These are phyloP conservation scores for Fomitopsis schrenkii DNA, from an alignment of 1,284 basidiomycete species.

Conservation along the genomic window DNA sequence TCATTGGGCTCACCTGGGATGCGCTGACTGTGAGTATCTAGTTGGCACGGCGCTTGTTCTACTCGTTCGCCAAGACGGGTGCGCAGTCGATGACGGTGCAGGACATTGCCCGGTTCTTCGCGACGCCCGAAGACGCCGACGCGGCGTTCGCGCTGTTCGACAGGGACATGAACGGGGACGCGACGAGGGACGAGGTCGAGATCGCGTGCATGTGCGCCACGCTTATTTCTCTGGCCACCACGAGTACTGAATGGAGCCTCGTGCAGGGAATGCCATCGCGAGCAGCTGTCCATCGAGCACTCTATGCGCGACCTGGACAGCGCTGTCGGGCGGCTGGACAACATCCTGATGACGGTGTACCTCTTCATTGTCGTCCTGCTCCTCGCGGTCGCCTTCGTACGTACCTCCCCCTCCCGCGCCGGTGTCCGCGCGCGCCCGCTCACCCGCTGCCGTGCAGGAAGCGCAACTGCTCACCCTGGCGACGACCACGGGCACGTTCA, in stretches of 20 bases:
- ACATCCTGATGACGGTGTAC: slow-evolving; percentile 68
- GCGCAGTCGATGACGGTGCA: slow-evolving; percentile 57
- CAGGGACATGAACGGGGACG: slow-evolving; percentile 80
- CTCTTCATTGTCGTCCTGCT: slow-evolving; percentile 69
- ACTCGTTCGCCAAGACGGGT: slow-evolving; percentile 75
- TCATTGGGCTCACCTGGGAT: too few species aligned
- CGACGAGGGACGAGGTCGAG: slow-evolving; percentile 72
- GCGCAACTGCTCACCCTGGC: slow-evolving; percentile 69
- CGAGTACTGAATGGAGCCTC: not conserved
- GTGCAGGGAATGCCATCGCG: slow-evolving; percentile 74
- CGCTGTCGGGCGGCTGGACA: slow-evolving; percentile 78
- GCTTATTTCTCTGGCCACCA: not conserved
- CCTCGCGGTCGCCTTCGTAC: slow-evolving; percentile 67
- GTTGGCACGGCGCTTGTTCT: slow-evolving; percentile 84
- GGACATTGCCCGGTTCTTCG: slow-evolving; percentile 77
- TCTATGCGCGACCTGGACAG: slow-evolving; percentile 92
- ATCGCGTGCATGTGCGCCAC: slow-evolving; percentile 60
- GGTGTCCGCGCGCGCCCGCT: not conserved
- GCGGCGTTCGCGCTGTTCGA: slow-evolving; percentile 76
- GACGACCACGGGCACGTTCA: slow-evolving; percentile 77
- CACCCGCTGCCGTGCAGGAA: slow-evolving; percentile 35
- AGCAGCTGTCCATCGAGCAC: slow-evolving; percentile 80
- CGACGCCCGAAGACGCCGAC: slow-evolving; percentile 61
- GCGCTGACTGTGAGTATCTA: slow-evolving; percentile 20
- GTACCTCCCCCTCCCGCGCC: slow-evolving; percentile 14